phyloP scores from a whole-genome alignment of 495 filamentous ascomycete genomes.

The Penicillium herquei region DNA sequence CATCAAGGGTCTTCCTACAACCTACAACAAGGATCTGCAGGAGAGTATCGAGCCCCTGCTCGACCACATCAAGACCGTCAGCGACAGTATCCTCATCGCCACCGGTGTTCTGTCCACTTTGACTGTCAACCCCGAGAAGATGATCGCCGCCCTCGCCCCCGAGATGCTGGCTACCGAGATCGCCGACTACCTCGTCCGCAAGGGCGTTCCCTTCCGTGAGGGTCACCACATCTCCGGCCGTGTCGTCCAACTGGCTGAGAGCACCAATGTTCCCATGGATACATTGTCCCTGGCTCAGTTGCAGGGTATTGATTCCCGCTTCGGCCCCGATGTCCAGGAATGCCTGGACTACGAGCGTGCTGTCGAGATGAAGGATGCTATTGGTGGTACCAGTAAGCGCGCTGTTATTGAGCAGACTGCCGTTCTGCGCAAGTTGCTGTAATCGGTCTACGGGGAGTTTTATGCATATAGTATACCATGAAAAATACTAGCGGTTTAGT shows the following conservation, averaged over 20 bases:
- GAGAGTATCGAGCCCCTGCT: conserved; percentile 87
- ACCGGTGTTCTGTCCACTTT: conserved; percentile 72
- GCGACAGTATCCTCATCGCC: conserved; percentile 82
- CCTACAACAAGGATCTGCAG: conserved; percentile 95
- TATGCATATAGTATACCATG: conserved; percentile 13
- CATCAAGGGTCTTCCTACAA: conserved; percentile 83
- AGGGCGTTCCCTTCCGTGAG: conserved; percentile 75
- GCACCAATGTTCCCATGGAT: conserved; percentile 71
- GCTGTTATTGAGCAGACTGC: conserved; percentile 78
- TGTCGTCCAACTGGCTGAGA: conserved; percentile 72
- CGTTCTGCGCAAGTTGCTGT: conserved; percentile 56
- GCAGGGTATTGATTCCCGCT: conserved; percentile 69
- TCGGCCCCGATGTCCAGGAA: conserved; percentile 69
- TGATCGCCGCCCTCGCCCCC: conserved; percentile 71
- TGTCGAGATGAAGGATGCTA: conserved; percentile 79
- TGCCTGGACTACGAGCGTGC: conserved; percentile 83
- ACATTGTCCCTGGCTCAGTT: conserved; percentile 68
- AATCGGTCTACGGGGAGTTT: conserved; percentile 9
- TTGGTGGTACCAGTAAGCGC: conserved; percentile 76
- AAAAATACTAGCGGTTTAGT: conserved; percentile 14
- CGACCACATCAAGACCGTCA: conserved; percentile 82
- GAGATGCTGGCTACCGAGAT: conserved; percentile 81
- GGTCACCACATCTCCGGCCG: conserved; percentile 88
- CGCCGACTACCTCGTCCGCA: conserved; percentile 88
- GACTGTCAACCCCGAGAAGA: conserved; percentile 66